Base-by-base conservation (phyloP, 768 basidiomycete genomes). In the Tricholomella constricta region DNA sequence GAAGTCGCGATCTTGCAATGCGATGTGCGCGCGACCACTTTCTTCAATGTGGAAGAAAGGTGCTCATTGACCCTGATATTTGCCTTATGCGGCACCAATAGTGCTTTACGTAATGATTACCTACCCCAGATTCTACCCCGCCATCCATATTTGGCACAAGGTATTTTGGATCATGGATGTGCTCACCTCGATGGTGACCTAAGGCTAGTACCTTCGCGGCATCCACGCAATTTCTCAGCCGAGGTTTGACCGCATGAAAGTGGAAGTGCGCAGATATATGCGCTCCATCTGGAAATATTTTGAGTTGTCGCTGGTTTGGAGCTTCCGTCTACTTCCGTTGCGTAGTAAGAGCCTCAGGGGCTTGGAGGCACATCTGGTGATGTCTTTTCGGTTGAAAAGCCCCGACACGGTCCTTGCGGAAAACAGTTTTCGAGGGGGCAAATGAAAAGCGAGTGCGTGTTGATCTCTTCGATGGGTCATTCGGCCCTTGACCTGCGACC, bases 121-220 rank as follows among this genome's bases (percentile, higher is more conserved):
- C 6, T 25, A 43, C 42, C 42, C 26, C 42, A 17, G 26, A 43
- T 43, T 43, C 27, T 43, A 43, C 42, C 42, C 42, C 42, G n/a
- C n/a, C n/a, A n/a, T n/a, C n/a, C n/a, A n/a, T n/a, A n/a, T n/a
- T n/a, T n/a, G n/a, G n/a, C n/a, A n/a, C n/a, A n/a, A n/a, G n/a
- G n/a, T n/a, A n/a, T n/a, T n/a, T n/a, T n/a, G n/a, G n/a, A n/a
- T n/a, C n/a, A n/a, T n/a, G n/a, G n/a, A n/a, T n/a, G n/a, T n/a
- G n/a, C n/a, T n/a, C n/a, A n/a, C n/a, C n/a, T n/a, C n/a, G n/a
- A n/a, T n/a, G n/a, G n/a, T n/a, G n/a, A n/a, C n/a, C n/a, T n/a
- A n/a, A n/a, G n/a, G n/a, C n/a, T 23, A 17, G 10, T 31, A 31
- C 47, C 47, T 36, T 38, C 47, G 35, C 47, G 34, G 47, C 36